A percentile compares a stretch with the other conserved stretches of the same genome.
Conservation (phyloP, 148 eudicot genomes). For the Fallopia convolvulus region DNA sequence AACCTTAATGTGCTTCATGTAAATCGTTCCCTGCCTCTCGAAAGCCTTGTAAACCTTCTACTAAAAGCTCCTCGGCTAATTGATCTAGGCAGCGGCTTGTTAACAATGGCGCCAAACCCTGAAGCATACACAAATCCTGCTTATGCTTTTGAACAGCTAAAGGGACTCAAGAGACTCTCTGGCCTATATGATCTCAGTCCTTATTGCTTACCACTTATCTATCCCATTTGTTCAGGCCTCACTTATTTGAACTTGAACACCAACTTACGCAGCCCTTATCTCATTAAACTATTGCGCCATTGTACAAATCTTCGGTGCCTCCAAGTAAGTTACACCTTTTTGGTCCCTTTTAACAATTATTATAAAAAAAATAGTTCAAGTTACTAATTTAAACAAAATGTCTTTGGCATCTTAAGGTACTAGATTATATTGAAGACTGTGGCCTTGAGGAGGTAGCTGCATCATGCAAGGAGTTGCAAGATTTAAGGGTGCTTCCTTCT, state of each 20-base stretch:
- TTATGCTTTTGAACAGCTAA: conserved; percentile 37
- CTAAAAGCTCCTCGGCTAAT: conserved; percentile 53
- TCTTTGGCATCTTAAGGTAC: conserved; percentile 35
- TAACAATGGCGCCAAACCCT: conserved; percentile 48
- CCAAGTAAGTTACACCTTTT: conserved; percentile 32
- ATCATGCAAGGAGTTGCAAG: conserved; percentile 73
- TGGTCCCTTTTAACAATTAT: not conserved
- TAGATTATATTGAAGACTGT: conserved; percentile 81
- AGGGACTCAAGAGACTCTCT: conserved; percentile 60
- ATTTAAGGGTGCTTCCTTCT: conserved; percentile 78
- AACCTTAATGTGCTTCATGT: conserved; percentile 51
- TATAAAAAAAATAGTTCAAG: too few relatives aligned
- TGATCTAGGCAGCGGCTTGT: conserved; percentile 72
- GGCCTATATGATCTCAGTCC: conserved; percentile 54
- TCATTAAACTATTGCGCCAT: conserved; percentile 52
- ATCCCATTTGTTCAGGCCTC: conserved; percentile 54
- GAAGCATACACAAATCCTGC: conserved; percentile 37
- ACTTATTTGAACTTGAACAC: conserved; percentile 70
- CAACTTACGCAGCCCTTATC: conserved; percentile 49
- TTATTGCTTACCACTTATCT: conserved; percentile 48
- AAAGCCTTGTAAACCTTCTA: conserved; percentile 51
- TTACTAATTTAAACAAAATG: not conserved
- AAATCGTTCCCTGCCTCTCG: conserved; percentile 58
- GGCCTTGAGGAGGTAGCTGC: conserved; percentile 70
- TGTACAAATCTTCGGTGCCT: conserved; percentile 65